These are phyloP conservation scores for Phaeosphaeriaceae sp. DNA, from an alignment of 2,329 filamentous ascomycete species.

Conservation along the genomic window DNA sequence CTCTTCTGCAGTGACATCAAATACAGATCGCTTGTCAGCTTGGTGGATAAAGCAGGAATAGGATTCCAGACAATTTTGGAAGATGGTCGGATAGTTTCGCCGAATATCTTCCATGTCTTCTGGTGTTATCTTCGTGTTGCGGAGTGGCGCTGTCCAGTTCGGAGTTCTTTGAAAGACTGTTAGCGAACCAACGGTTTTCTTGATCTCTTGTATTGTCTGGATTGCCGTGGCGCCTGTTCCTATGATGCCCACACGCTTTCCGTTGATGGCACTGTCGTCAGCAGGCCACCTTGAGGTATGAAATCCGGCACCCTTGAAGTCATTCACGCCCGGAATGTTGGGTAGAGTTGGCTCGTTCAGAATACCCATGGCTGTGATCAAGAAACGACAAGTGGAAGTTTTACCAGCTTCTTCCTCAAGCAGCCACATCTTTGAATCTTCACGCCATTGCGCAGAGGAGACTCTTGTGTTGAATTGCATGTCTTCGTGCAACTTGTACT, in stretches of 20 bases:
- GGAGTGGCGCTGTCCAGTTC: constrained; percentile 28
- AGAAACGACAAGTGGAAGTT: constrained; percentile 21
- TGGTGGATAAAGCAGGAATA: constrained; percentile 26
- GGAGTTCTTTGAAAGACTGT: constrained; percentile 22
- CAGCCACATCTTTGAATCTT: constrained; percentile 26
- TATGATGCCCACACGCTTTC: constrained; percentile 17
- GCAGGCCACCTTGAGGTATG: constrained; percentile 17
- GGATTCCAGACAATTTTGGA: constrained; percentile 22
- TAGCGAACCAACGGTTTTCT: constrained; percentile 14
- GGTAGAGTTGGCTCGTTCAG: constrained; percentile 27
- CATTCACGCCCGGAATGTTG: constrained; percentile 28
- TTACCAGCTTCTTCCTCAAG: constrained; percentile 19
- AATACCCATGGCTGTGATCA: constrained; percentile 32
- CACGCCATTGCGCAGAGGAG: constrained; percentile 18
- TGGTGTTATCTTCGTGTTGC: constrained; percentile 21
- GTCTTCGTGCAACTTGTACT: constrained; percentile 48
- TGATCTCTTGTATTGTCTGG: constrained; percentile 19
- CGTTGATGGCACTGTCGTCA: constrained; percentile 8
- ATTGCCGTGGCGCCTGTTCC: constrained; percentile 18
- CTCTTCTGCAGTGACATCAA: constrained; percentile 19
- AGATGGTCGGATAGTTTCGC: constrained; percentile 21
- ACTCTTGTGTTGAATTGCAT: constrained; percentile 33
- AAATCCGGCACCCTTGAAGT: constrained; percentile 24
- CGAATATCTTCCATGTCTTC: constrained; percentile 25
- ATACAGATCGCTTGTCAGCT: constrained; percentile 17